Base-by-base conservation (phyloP, 768 basidiomycete species). In the Amanita molliuscula region DNA sequence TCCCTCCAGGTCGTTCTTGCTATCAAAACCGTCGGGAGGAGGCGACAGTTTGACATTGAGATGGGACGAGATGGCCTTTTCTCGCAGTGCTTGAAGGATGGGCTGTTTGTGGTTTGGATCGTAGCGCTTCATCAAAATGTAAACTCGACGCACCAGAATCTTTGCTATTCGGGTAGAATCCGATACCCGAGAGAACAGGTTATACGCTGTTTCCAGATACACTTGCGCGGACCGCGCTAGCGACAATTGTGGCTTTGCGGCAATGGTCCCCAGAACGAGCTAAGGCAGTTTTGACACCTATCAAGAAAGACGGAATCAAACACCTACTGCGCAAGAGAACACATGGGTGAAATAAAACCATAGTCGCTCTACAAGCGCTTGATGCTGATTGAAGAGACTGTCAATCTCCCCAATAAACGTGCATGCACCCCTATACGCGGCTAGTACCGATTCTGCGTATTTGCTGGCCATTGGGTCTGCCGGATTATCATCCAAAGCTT, bases 341-440 rank as follows among this genome's bases (percentile, higher is more conserved):
- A 82, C 81, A 59, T 85, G 82, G 6, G 80, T 82, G 53, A 83
- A 81, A 44, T 81, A 62, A 62, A 85, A 84, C 79, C 81, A 84
- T 76, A 80, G 77, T 34, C 84, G 72, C 58, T 82, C 81, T 10
- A 80, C 81, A 49, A 84, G 64, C n/a, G 62, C 67, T 20, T 82
- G 80, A 50, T 83, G 76, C 57, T 82, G 81, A 49, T 80, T 79
- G 59, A 76, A 79, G 45, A 82, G 62, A 56, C 79, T 82, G 53
- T 77, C 75, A 43, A 82, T 73, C 55, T 83, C 65, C 11, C 80
- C 82, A 25, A 84, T 77, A 58, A 81, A 83, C 10, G 81, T 73
- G 51, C 79, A 81, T 20, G 83, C 82, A 53, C 81, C 80, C n/a
- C 68, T 72, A 62, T 84, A 82, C 1, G 81, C 82, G 1, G 82